Conservation (phyloP, 371 early-diverging fungal genomes). For the Dinochytrium kinnereticum region DNA sequence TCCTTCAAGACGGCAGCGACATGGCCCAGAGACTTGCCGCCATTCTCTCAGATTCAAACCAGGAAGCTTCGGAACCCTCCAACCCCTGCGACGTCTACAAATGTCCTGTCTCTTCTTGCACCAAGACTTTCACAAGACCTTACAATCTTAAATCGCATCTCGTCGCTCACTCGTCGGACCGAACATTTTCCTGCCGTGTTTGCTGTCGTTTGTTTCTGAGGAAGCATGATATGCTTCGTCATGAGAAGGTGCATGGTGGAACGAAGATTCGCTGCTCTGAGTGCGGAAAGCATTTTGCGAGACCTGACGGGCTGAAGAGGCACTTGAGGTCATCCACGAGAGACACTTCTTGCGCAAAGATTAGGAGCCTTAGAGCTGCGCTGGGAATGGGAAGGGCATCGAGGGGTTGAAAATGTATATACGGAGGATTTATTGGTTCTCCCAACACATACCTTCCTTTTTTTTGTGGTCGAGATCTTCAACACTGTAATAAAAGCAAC, state of each 20-base stretch:
- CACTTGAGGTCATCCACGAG: slow-evolving; percentile 20
- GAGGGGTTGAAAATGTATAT: too few species aligned
- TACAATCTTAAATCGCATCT: slow-evolving; percentile 75
- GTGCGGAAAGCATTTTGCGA: slow-evolving; percentile 68
- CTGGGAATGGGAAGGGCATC: too few species aligned
- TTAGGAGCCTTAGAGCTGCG: too few species aligned
- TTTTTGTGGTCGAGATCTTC: too few species aligned
- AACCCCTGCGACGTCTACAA: too few species aligned
- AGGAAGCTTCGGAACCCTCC: too few species aligned
- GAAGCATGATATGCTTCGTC: slow-evolving; percentile 73
- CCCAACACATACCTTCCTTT: too few species aligned
- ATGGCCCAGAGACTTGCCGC: too few species aligned
- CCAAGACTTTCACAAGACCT: slow-evolving; percentile 64
- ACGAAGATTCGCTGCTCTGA: slow-evolving; percentile 63
- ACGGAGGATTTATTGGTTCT: too few species aligned
- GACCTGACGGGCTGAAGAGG: slow-evolving; percentile 70
- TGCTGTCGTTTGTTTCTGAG: slow-evolving; percentile 58
- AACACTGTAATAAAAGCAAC: too few species aligned
- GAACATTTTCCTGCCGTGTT: slow-evolving; percentile 54
- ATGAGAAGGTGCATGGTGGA: slow-evolving; percentile 73
- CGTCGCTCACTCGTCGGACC: slow-evolving; percentile 63
- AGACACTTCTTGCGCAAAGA: not conserved
- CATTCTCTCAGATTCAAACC: too few species aligned
- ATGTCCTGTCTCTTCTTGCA: slow-evolving; percentile 54
- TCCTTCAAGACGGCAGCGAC: too few species aligned